Conservation (phyloP, 2,329 filamentous ascomycete species). For the Aureobasidium sp. region DNA sequence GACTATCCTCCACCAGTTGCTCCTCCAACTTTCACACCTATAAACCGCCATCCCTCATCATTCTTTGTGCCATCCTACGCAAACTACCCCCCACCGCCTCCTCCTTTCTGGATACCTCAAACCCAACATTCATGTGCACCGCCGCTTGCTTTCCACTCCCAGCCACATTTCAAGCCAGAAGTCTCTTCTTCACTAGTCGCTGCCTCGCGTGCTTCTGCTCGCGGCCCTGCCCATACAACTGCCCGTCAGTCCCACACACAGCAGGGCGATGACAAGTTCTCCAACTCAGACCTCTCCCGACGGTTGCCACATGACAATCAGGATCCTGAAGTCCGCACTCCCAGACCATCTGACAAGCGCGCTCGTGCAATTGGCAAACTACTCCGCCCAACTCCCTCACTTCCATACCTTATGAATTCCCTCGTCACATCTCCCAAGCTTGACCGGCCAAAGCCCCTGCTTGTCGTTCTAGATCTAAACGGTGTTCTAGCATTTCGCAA, state of each 20-base stretch:
- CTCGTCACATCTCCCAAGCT: background rate
- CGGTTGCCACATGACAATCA: background rate
- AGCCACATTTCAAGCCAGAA: background rate
- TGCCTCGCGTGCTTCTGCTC: background rate
- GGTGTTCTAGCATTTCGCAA: constrained; percentile 74
- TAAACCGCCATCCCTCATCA: constrained; percentile 4
- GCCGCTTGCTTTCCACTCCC: background rate
- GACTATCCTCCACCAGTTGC: background rate
- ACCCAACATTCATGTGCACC: background rate
- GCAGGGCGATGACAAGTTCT: background rate
- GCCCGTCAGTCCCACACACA: background rate
- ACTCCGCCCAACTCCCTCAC: background rate
- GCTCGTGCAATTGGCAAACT: background rate
- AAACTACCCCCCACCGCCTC: background rate
- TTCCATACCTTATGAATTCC: background rate
- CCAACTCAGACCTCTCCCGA: background rate
- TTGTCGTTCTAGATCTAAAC: constrained; percentile 87
- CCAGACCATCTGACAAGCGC: background rate
- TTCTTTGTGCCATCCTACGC: background rate
- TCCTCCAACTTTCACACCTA: background rate
- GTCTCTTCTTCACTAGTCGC: background rate
- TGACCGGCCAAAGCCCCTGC: constrained; percentile 36
- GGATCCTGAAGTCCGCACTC: background rate
- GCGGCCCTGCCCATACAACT: background rate
- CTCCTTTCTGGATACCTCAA: background rate